These are phyloP conservation scores for Abrus precatorius DNA, from an alignment of 306 rosid species.

Conservation along the genomic window DNA sequence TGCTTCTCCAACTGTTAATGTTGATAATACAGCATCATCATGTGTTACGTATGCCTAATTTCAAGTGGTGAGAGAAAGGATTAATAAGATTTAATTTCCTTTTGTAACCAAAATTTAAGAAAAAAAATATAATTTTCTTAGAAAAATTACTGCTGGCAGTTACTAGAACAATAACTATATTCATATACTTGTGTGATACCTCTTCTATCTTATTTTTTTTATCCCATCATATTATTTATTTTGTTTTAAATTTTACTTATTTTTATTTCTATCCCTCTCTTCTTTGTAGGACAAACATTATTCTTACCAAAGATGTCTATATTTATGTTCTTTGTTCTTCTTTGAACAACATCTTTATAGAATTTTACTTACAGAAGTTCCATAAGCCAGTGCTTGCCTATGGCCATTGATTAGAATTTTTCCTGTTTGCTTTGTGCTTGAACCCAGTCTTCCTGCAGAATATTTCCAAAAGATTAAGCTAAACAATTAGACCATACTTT, in stretches of 20 bases:
- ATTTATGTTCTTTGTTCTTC: neutral
- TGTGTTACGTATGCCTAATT: slow-evolving; percentile 67
- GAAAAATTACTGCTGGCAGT: neutral
- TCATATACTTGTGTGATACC: too few species aligned
- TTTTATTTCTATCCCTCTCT: too few species aligned
- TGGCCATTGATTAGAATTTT: slow-evolving; percentile 53
- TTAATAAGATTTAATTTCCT: neutral
- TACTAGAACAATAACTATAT: too few species aligned
- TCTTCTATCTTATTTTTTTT: too few species aligned
- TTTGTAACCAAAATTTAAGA: neutral
- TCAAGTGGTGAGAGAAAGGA: neutral
- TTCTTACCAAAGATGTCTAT: neutral
- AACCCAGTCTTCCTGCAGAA: slow-evolving; percentile 21
- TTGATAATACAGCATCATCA: slow-evolving; percentile 57
- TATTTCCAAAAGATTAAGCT: neutral
- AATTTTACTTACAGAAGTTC: slow-evolving; percentile 53
- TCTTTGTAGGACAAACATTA: too few species aligned
- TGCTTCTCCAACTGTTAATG: slow-evolving; percentile 62
- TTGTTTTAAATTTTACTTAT: too few species aligned
- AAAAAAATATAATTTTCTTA: neutral
- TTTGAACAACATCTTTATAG: neutral
- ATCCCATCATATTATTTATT: too few species aligned
- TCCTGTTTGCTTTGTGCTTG: slow-evolving; percentile 36
- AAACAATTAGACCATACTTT: neutral
- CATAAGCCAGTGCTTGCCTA: slow-evolving; percentile 48